These are phyloP conservation scores for Acanthamoeba triangularis DNA, from an alignment of 208 protist genomes.

Conservation along the genomic window DNA sequence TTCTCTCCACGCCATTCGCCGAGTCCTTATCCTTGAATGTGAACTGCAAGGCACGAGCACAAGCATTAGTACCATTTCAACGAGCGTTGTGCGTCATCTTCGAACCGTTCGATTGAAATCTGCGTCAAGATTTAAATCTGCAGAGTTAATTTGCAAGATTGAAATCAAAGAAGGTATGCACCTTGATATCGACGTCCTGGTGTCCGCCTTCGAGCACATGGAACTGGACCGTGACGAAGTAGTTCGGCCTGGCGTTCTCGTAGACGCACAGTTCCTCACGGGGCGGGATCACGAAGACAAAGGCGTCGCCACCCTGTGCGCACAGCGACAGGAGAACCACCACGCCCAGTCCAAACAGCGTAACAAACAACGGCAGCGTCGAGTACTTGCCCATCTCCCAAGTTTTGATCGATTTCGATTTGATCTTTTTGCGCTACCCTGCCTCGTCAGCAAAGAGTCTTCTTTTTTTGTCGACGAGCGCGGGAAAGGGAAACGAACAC, in stretches of 20 bases:
- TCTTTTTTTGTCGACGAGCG: background rate
- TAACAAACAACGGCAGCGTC: background rate
- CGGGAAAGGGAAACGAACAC: background rate
- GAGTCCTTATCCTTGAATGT: background rate
- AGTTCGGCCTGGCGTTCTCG: background rate
- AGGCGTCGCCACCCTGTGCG: background rate
- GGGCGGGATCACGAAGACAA: background rate
- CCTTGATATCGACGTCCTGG: constrained; percentile 1
- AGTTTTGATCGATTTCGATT: background rate
- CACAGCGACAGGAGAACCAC: background rate
- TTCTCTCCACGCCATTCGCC: background rate
- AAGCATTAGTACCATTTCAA: background rate
- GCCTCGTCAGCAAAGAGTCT: background rate
- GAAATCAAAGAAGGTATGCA: background rate
- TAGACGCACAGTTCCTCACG: background rate
- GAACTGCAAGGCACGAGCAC: background rate
- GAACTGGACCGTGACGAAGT: background rate
- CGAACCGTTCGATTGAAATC: no score
- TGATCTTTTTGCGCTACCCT: background rate
- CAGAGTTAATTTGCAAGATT: no score
- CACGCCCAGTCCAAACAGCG: background rate
- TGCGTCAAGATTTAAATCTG: background rate
- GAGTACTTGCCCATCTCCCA: background rate
- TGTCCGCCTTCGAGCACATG: background rate
- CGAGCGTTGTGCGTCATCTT: no score